phyloP scores from a whole-genome alignment of 257 asterid genomes.

The Solanum paucissectum region DNA sequence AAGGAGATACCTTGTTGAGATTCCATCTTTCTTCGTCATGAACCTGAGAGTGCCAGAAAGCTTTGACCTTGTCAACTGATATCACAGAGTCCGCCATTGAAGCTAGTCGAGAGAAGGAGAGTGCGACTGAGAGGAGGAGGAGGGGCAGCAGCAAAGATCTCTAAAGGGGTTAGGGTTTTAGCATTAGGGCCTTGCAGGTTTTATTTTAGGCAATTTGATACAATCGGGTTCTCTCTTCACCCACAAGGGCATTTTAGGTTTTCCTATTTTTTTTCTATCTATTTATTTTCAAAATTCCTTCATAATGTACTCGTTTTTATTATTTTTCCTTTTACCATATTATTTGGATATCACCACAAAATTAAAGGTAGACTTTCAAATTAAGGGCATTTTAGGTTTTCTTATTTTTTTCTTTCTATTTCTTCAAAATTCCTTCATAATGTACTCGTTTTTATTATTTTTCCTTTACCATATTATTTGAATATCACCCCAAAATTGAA shows the following conservation, averaged over 20 bases:
- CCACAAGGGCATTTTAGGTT: background rate
- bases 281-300: background rate
- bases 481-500: too few species aligned
- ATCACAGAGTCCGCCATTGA: slow-evolving; percentile 44
- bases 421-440: too few species aligned
- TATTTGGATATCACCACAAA: too few species aligned
- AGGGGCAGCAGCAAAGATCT: background rate
- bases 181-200: background rate
- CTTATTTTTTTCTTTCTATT: too few species aligned
- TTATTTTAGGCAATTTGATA: background rate
- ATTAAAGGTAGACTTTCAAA: too few species aligned
- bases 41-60: slow-evolving; percentile 70
- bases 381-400: too few species aligned
- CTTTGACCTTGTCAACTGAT: slow-evolving; percentile 55
- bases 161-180: background rate
- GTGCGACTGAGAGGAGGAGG: background rate
- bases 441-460: too few species aligned
- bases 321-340: background rate
- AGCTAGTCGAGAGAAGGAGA: background rate
- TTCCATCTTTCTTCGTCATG: slow-evolving; percentile 80
- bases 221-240: background rate
- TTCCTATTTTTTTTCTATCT: background rate
- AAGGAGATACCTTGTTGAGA: slow-evolving; percentile 44
- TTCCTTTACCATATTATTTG: too few species aligned
- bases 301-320: background rate